Base-by-base conservation (phyloP, 2,329 filamentous ascomycete genomes). In the Claviceps pazoutovae region DNA sequence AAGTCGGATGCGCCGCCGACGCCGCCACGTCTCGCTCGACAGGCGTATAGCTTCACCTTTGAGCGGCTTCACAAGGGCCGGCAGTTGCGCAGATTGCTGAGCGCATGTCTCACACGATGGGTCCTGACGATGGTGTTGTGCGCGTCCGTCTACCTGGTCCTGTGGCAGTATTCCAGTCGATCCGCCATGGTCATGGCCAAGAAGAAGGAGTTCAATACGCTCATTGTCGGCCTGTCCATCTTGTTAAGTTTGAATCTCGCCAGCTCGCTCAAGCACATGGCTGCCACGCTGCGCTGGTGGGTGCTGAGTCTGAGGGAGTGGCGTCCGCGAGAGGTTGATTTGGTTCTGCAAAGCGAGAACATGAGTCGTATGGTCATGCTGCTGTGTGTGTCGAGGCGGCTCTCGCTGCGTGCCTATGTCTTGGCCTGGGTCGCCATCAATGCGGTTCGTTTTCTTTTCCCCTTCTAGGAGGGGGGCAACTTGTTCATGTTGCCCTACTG, bases 281-380 rank as follows among this genome's bases (percentile, higher is more conserved):
- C 70, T 3, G 58, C 64, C 14, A 70, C 72, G 53, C 59, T 72
- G 54, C 62, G 72, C n/a, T 74, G 72, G 70, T 71, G 69, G 61
- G 66, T 74, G 30, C 56, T 75, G 43, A 66, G 64, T 52, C 59
- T 61, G 8, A 59, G 63, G 5, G 61, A 64, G 41, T 63, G 68
- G 53, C 65, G 64, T 37, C 59, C 67, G 42, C 59, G 58, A 5
- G 71, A 74, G 61, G 53, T 55, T 26, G 60, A 62, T 26, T 51
- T 58, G 17, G 54, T 55, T 2, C 46, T 62, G 9, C 57, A 60
- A 34, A 58, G 58, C 53, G 57, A 60, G 41, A 60, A 60, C 23
- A 55, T 62, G 2, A 61, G 59, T 45, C 52, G 55, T 5, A 56
- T 62, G 51, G 49, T 58, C 19, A 49, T 51, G 9, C 48, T 62